Evolutionary conservation across 2,329 filamentous ascomycete genomes (phyloP), one percentile per base, ranked within the genome.

Genomic region (Magnaporthales sp.): DNA sequence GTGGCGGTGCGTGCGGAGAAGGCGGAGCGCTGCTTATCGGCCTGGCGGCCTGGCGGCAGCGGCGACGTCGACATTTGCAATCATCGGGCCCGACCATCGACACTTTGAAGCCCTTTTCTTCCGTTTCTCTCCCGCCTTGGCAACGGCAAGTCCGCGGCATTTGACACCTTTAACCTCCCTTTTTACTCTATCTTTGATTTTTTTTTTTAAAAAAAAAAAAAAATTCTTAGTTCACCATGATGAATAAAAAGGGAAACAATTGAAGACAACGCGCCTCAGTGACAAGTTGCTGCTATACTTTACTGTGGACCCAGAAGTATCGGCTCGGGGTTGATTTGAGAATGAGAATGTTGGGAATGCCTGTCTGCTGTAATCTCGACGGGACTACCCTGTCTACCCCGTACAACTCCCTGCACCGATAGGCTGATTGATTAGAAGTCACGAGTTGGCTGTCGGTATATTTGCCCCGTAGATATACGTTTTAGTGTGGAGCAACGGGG

Each of bases 1-100:
- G 86, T 89, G 9, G 80, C 80, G 30, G 32, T 5, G 30, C 24
- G 38, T 15, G 30, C 19, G 63, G 38, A n/a, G n/a, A 31, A 24
- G n/a, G 11, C 24, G 24, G 27, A 30, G 26, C 11, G 29, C 66
- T 68, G 19, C 46, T 61, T 61, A 66, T 65, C 32, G 64, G 32
- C 38, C 68, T 61, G 30, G 70, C 67, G 24, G 67, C 62, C 56
- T 69, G 64, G 56, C 63, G 63, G 65, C 32, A 4, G 54, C 24
- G n/a, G 54, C 54, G 54, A 56, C 62, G 63, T 66, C 63, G 30
- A 62, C 61, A 65, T 67, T 63, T n/a, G 38, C 38, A 19, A 51
- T n/a, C 15, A 51, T 7, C 38, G 19, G 32, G n/a, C 19, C 19
- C 38, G 19, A 19, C 3, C 19, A n/a, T n/a, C 38, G 19, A 51